A percentile compares a stretch with the other conserved stretches of the same genome.
Evolutionary conservation across 306 rosid genomes (phyloP).

Genomic region (Fragaria iinumae): DNA sequence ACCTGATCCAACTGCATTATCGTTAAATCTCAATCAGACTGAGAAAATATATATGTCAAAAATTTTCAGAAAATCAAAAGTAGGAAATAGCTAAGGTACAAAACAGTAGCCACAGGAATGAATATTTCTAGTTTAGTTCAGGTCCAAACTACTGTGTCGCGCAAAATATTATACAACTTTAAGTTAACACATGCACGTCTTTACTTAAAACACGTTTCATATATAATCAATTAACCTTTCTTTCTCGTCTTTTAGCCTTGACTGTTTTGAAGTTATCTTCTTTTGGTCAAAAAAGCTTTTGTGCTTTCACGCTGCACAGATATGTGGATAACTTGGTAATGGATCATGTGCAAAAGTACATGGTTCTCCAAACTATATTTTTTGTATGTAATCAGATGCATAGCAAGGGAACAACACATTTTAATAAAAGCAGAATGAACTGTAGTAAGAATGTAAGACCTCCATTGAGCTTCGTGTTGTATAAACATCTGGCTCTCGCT

Average conservation of each 20-base stretch:
- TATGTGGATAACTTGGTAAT: neutral
- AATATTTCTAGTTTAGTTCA: conserved; percentile 11
- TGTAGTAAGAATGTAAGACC: conserved; percentile 39
- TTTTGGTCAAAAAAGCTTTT: neutral
- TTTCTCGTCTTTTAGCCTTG: neutral
- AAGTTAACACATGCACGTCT: neutral
- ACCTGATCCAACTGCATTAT: conserved; percentile 57
- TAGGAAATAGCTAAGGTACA: neutral
- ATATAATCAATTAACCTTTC: neutral
- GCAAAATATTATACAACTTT: neutral
- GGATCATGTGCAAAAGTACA: neutral
- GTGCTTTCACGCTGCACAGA: neutral
- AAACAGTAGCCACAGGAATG: conserved; percentile 14
- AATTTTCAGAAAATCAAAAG: conserved; percentile 19
- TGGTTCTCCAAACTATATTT: neutral
- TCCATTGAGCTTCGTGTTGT: conserved; percentile 60
- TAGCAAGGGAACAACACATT: conserved; percentile 10
- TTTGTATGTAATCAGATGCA: conserved; percentile 8
- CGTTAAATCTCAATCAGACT: conserved; percentile 19
- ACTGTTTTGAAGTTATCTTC: neutral
- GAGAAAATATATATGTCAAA: neutral
- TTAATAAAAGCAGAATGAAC: conserved; percentile 4
- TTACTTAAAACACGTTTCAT: neutral
- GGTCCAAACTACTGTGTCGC: neutral
- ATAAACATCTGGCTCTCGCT: conserved; percentile 55